phyloP scores from a whole-genome alignment of 2,329 filamentous ascomycete species.

The Phialophora macrospora region DNA sequence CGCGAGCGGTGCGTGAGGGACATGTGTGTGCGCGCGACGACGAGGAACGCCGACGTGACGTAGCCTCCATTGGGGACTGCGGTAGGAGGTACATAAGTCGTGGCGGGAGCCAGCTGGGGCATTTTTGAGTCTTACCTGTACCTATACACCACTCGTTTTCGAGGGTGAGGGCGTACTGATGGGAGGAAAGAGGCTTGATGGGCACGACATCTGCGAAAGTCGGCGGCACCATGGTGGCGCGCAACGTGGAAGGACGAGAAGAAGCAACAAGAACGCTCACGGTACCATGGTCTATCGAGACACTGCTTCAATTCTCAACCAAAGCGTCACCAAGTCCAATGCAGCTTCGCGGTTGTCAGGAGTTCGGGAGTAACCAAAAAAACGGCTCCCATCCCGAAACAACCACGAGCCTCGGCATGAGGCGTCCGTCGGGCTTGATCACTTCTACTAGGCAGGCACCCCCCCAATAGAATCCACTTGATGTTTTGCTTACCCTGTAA shows the following conservation, averaged over 20 bases:
- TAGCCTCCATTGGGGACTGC: constrained; percentile 74
- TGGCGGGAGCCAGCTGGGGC: neutral
- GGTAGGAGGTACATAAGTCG: constrained; percentile 26
- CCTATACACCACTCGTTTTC: constrained; percentile 68
- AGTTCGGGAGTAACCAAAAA: constrained; percentile 6
- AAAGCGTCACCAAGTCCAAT: neutral
- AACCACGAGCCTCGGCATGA: constrained; percentile 18
- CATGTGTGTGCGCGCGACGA: constrained; percentile 64
- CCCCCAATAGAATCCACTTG: neutral
- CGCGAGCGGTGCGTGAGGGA: constrained; percentile 55
- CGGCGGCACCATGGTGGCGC: constrained; percentile 21
- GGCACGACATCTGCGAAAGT: constrained; percentile 39
- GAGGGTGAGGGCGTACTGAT: constrained; percentile 64
- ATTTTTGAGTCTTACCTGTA: constrained; percentile 53
- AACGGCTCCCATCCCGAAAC: neutral
- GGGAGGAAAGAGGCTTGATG: constrained; percentile 48
- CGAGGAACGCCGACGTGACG: constrained; percentile 66
- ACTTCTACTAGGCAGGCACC: neutral
- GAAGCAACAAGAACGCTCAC: neutral
- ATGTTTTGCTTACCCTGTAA: neutral
- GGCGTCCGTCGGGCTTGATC: neutral
- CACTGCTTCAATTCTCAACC: neutral
- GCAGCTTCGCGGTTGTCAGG: neutral
- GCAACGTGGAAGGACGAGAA: neutral
- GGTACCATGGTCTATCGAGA: neutral